phyloP scores from a whole-genome alignment of 1,284 basidiomycete genomes.

The Trichosporon sp. region DNA sequence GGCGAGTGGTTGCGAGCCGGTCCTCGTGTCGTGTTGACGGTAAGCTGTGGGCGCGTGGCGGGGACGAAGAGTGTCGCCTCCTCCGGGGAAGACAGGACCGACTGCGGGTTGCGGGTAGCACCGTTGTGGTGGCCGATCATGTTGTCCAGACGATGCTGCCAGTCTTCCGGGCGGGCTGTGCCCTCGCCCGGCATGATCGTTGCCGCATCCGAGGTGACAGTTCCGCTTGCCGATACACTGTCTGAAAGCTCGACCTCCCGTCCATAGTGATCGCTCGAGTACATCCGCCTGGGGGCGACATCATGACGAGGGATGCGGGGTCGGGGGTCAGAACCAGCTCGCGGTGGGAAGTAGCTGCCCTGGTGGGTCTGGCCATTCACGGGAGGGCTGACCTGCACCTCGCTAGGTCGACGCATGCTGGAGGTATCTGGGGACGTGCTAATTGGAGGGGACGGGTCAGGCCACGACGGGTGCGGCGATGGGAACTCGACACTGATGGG shows the following conservation, averaged over 20 bases:
- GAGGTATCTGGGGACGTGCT: not conserved
- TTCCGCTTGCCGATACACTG: conserved; percentile 10
- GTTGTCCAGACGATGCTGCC: conserved; percentile 37
- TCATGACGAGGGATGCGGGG: not conserved
- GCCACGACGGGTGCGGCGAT: conserved; percentile 33
- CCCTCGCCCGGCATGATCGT: conserved; percentile 35
- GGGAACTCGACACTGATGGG: conserved; percentile 17
- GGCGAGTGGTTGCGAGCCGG: not conserved
- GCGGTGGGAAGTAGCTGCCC: conserved; percentile 2
- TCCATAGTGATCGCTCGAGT: not conserved
- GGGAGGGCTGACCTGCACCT: not conserved
- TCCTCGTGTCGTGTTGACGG: conserved; percentile 37
- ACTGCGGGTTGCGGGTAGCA: conserved; percentile 1
- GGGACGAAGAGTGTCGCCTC: conserved; percentile 49
- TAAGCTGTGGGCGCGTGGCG: conserved; percentile 25
- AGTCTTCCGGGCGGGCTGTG: conserved; percentile 42
- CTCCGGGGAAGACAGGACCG: conserved; percentile 33
- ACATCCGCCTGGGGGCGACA: not conserved
- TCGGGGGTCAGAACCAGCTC: not conserved
- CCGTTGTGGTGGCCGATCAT: conserved; percentile 33
- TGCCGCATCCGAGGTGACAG: conserved; percentile 40
- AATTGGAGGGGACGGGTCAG: not conserved
- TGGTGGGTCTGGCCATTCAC: not conserved
- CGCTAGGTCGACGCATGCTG: conserved; percentile 14
- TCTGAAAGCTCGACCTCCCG: conserved; percentile 3